Evolutionary conservation across 495 filamentous ascomycete genomes (phyloP).

Genomic region (Schizothecium vesticola): DNA sequence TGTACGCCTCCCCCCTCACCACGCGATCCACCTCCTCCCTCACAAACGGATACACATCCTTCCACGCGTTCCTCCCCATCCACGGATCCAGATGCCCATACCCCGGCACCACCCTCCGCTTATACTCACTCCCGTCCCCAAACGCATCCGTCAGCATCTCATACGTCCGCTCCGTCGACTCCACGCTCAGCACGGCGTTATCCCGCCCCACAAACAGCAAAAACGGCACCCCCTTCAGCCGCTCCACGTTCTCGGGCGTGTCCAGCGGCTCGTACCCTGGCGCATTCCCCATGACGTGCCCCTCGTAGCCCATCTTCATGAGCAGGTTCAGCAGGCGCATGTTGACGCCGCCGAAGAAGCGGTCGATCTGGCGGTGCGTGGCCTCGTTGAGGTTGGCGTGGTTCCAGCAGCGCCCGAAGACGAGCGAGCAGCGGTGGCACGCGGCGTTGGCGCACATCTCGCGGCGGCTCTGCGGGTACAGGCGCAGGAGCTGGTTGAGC

Average conservation of each 20-base stretch:
- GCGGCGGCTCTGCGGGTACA: slow-evolving; percentile 51
- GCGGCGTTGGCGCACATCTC: slow-evolving; percentile 60
- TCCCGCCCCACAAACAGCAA: slow-evolving; percentile 53
- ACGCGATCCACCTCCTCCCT: slow-evolving; percentile 51
- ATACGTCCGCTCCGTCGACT: slow-evolving; percentile 54
- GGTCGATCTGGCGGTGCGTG: slow-evolving; percentile 57
- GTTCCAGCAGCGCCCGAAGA: slow-evolving; percentile 62
- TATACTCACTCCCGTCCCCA: slow-evolving; percentile 45
- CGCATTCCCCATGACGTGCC: slow-evolving; percentile 48
- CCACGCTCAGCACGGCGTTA: slow-evolving; percentile 56
- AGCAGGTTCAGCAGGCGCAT: slow-evolving; percentile 54
- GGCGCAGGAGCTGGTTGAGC: slow-evolving; percentile 52
- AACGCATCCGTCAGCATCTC: slow-evolving; percentile 51
- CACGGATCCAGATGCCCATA: slow-evolving; percentile 65
- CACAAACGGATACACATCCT: slow-evolving; percentile 59
- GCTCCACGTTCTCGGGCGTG: slow-evolving; percentile 43
- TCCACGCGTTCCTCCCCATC: slow-evolving; percentile 58
- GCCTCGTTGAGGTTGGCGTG: slow-evolving; percentile 58
- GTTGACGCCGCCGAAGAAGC: slow-evolving; percentile 58
- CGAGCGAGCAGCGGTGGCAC: slow-evolving; percentile 56
- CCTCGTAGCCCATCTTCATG: slow-evolving; percentile 51
- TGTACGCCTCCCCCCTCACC: slow-evolving; percentile 32
- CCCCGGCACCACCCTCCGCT: slow-evolving; percentile 50
- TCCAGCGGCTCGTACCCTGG: slow-evolving; percentile 42
- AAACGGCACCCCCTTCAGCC: slow-evolving; percentile 53